These are phyloP conservation scores for Houttuynia cordata DNA, from an alignment of 164 flowering plant genomes.

Conservation along the genomic window DNA sequence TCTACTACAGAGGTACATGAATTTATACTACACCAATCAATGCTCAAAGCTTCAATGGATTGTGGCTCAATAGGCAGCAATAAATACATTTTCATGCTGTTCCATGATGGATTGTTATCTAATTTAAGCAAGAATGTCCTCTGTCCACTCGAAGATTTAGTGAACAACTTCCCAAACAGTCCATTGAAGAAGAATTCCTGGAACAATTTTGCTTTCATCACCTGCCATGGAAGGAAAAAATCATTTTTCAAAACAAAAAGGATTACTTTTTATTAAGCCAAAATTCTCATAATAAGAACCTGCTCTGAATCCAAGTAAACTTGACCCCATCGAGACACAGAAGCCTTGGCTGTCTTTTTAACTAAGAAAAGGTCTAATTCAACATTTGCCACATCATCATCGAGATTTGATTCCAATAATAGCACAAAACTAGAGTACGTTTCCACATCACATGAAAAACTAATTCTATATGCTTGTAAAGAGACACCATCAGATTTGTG, in stretches of 20 bases:
- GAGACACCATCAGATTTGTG: slow-evolving; percentile 24
- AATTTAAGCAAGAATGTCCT: slow-evolving; percentile 51
- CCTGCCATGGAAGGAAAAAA: slow-evolving; percentile 17
- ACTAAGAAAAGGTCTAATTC: slow-evolving; percentile 58
- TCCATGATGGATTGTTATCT: slow-evolving; percentile 44
- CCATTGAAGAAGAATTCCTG: slow-evolving; percentile 82
- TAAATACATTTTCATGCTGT: slow-evolving; percentile 52
- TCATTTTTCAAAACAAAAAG: not conserved
- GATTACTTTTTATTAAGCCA: not conserved
- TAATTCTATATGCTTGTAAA: slow-evolving; percentile 59
- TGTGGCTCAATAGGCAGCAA: slow-evolving; percentile 51
- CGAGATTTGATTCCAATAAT: slow-evolving; percentile 60
- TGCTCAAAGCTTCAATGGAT: slow-evolving; percentile 17
- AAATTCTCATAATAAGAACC: slow-evolving; percentile 30
- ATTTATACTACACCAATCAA: slow-evolving; percentile 51
- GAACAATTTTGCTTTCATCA: slow-evolving; percentile 54
- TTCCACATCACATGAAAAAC: slow-evolving; percentile 42
- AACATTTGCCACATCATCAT: slow-evolving; percentile 64
- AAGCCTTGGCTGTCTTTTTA: slow-evolving; percentile 48
- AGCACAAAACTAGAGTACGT: slow-evolving; percentile 65
- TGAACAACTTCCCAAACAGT: slow-evolving; percentile 58
- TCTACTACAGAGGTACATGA: slow-evolving; percentile 48
- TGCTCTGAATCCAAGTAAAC: slow-evolving; percentile 49
- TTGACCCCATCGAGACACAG: slow-evolving; percentile 52
- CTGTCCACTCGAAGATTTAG: slow-evolving; percentile 29